A percentile compares a stretch with the other conserved stretches of the same genome.
Conservation (phyloP, 1,284 basidiomycete species). For the Cystobasidiaceae sp. region DNA sequence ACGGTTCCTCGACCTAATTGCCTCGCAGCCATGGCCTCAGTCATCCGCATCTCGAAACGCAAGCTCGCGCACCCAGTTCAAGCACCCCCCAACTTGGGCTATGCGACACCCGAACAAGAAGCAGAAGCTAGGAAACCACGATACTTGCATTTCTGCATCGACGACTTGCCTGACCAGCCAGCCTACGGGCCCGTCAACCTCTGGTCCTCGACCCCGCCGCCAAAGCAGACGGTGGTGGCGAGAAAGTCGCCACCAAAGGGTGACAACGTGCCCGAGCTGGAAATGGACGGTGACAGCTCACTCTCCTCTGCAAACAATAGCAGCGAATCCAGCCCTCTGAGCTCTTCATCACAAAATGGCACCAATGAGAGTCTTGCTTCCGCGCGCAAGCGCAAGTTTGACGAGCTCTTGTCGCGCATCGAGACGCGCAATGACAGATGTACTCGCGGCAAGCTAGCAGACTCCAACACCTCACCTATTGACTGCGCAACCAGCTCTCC, state of each 20-base stretch:
- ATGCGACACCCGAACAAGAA: neutral
- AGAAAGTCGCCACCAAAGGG: too few relatives aligned
- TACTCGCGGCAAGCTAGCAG: neutral
- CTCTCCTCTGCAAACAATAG: too few relatives aligned
- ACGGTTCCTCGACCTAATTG: neutral
- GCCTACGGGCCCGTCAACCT: neutral
- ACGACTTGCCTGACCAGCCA: neutral
- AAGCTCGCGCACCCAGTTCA: constrained; percentile 13
- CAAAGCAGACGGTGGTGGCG: neutral
- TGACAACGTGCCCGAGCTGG: too few relatives aligned
- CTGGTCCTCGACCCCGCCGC: neutral
- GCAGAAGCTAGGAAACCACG: constrained; percentile 2
- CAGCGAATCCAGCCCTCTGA: too few relatives aligned
- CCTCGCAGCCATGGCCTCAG: neutral
- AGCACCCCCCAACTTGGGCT: constrained; percentile 9
- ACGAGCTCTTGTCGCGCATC: too few relatives aligned
- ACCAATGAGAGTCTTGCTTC: too few relatives aligned
- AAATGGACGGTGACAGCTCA: too few relatives aligned
- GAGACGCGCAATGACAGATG: neutral
- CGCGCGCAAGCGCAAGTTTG: too few relatives aligned
- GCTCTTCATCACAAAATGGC: too few relatives aligned
- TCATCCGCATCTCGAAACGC: constrained; percentile 19
- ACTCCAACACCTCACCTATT: neutral
- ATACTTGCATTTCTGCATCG: neutral
- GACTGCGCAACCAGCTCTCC: neutral